phyloP scores from a whole-genome alignment of 2,329 filamentous ascomycete species.

The Cucurbitaria berberidis region DNA sequence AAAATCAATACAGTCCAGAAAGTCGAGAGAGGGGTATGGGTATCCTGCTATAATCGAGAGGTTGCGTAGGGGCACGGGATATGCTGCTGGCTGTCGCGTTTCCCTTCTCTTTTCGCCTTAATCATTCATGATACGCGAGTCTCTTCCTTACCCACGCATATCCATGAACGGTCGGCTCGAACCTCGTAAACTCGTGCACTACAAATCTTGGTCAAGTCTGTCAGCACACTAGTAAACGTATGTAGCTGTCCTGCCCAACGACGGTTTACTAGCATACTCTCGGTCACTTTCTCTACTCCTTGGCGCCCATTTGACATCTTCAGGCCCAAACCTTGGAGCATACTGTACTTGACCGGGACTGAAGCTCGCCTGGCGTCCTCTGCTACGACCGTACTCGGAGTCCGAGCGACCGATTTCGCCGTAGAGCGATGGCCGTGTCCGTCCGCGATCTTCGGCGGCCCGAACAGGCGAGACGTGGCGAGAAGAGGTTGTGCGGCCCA shows the following conservation, averaged over 20 bases:
- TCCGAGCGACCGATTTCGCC: slow-evolving; percentile 24
- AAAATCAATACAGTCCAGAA: background rate
- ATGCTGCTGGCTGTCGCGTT: background rate
- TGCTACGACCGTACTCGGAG: slow-evolving; percentile 1
- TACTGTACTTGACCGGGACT: slow-evolving; percentile 42
- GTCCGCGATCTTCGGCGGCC: slow-evolving; percentile 31
- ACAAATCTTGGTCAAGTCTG: background rate
- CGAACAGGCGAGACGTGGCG: slow-evolving; percentile 33
- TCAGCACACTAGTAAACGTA: slow-evolving; percentile 35
- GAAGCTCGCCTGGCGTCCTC: slow-evolving; percentile 38
- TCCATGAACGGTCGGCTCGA: background rate
- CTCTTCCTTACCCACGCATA: background rate
- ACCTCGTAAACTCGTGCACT: background rate
- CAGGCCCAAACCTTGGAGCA: slow-evolving; percentile 36
- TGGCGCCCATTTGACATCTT: slow-evolving; percentile 46
- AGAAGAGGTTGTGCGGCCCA: slow-evolving; percentile 31
- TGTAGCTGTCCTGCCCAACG: slow-evolving; percentile 32
- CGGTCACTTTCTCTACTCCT: slow-evolving; percentile 29
- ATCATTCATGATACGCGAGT: background rate
- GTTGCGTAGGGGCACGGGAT: background rate
- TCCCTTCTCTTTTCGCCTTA: background rate
- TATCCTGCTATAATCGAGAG: slow-evolving; percentile 8
- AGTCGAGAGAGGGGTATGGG: slow-evolving; percentile 6
- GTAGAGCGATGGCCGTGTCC: slow-evolving; percentile 30
- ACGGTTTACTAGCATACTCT: slow-evolving; percentile 33